These are phyloP conservation scores for Xylaria multiplex DNA, from an alignment of 2,329 filamentous ascomycete genomes.

Conservation along the genomic window DNA sequence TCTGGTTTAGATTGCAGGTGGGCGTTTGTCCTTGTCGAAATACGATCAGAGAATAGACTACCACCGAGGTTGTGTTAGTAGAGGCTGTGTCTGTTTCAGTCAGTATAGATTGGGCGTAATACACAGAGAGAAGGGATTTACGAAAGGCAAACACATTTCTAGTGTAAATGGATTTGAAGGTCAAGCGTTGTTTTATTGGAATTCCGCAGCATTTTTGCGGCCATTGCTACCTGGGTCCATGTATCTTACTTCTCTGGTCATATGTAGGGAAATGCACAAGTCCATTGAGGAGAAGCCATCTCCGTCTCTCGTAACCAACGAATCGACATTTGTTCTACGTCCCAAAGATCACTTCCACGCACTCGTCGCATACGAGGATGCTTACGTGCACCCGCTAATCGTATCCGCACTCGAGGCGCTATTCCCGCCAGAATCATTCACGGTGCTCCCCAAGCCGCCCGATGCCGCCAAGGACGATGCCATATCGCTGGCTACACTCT, in stretches of 20 bases:
- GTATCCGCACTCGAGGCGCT: constrained; percentile 73
- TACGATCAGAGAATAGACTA: constrained; percentile 38
- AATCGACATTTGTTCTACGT: constrained; percentile 37
- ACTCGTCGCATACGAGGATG: constrained; percentile 83
- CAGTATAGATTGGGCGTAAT: constrained; percentile 22
- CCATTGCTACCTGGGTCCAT: constrained; percentile 15
- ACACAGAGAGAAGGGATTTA: constrained; percentile 8
- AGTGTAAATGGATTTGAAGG: constrained; percentile 17
- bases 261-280: constrained; percentile 40
- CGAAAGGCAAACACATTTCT: constrained; percentile 12
- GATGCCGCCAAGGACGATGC: constrained; percentile 22
- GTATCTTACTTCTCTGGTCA: constrained; percentile 40
- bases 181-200: constrained; percentile 18
- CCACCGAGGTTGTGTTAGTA: neutral
- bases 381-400: constrained; percentile 89
- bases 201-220: neutral
- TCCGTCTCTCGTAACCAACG: constrained; percentile 33
- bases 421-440: constrained; percentile 65
- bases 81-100: neutral
- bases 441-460: constrained; percentile 61
- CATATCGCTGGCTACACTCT: constrained; percentile 51
- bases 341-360: constrained; percentile 67
- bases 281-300: constrained; percentile 34
- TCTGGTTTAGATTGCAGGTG: constrained; percentile 37
- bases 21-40: constrained; percentile 19